A percentile compares a stretch with the other conserved stretches of the same genome.
Evolutionary conservation across 1,284 basidiomycete species (phyloP).

Genomic region (Sanghuangporus weigelae): DNA sequence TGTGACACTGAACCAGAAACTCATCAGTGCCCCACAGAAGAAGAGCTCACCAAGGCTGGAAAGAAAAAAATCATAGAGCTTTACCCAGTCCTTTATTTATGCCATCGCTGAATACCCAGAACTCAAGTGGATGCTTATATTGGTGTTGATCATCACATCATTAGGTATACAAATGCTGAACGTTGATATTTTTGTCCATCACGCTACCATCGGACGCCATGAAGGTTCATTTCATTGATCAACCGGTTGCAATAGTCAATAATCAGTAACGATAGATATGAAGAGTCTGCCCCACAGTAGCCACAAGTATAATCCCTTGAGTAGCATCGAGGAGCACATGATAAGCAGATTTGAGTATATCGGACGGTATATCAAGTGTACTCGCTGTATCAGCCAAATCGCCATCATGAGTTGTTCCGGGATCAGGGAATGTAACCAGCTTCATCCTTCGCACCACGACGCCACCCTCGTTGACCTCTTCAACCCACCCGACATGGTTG

Average conservation of each 20-base stretch:
- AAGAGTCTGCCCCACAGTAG: conserved; percentile 5
- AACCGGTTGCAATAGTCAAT: background rate
- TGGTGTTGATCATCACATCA: no score
- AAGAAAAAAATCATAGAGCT: no score
- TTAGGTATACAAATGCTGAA: no score
- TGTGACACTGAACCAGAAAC: no score
- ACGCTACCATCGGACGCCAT: no score
- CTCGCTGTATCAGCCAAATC: conserved; percentile 6
- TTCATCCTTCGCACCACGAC: background rate
- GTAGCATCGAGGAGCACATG: conserved; percentile 12
- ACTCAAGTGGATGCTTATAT: no score
- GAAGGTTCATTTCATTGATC: no score
- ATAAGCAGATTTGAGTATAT: conserved; percentile 3
- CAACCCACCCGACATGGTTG: conserved; percentile 14
- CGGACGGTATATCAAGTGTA: conserved; percentile 13
- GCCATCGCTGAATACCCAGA: no score
- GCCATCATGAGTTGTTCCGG: conserved; percentile 1
- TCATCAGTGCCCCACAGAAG: no score
- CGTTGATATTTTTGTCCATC: no score
- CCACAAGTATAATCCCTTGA: conserved; percentile 6
- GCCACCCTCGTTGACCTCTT: background rate
- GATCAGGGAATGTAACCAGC: conserved; percentile 13
- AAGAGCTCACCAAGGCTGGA: no score
- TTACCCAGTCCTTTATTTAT: no score
- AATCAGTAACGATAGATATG: conserved; percentile 6